Evolutionary conservation across 805 yeast species (phyloP).

Genomic region (Cyberlindnera maclurae): DNA sequence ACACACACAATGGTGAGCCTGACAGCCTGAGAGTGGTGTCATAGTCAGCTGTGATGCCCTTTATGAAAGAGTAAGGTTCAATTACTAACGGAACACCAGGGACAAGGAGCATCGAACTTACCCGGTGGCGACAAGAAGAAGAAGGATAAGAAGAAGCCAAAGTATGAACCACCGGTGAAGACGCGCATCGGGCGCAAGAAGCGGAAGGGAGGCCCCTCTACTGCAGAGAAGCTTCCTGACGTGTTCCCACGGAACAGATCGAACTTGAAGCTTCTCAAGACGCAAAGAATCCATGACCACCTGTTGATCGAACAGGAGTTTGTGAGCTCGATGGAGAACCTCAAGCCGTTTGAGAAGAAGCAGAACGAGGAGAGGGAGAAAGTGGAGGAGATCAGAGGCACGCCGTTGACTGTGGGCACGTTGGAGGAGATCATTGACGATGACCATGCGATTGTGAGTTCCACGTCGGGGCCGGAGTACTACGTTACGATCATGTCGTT

Average conservation of each 20-base stretch:
- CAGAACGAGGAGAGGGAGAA: constrained; percentile 94
- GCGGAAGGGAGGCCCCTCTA: constrained; percentile 84
- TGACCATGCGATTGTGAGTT: constrained; percentile 96
- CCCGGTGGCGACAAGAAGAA: constrained; percentile 43
- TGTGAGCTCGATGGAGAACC: constrained; percentile 87
- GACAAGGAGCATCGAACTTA: constrained; percentile 50
- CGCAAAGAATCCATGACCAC: constrained; percentile 96
- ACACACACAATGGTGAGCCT: too few relatives aligned
- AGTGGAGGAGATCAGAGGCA: constrained; percentile 91
- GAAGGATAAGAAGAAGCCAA: constrained; percentile 80
- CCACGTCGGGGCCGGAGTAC: constrained; percentile 94
- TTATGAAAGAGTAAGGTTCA: too few relatives aligned
- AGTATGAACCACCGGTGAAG: constrained; percentile 97
- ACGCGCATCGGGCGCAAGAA: constrained; percentile 89
- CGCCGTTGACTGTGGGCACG: constrained; percentile 94
- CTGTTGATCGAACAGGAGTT: constrained; percentile 90
- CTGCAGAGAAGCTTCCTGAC: constrained; percentile 75
- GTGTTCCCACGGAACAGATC: constrained; percentile 93
- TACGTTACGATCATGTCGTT: constrained; percentile 93
- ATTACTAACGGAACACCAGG: constrained; percentile 24
- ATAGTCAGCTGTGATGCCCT: too few relatives aligned
- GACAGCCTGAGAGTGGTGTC: too few relatives aligned
- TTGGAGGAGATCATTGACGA: constrained; percentile 96
- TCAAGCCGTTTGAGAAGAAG: constrained; percentile 94
- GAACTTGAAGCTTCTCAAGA: constrained; percentile 78